A percentile compares a stretch with the other conserved stretches of the same genome.
phyloP scores from a whole-genome alignment of 108 stramenopile genomes.

The Phaeodactylum tricornutum region DNA sequence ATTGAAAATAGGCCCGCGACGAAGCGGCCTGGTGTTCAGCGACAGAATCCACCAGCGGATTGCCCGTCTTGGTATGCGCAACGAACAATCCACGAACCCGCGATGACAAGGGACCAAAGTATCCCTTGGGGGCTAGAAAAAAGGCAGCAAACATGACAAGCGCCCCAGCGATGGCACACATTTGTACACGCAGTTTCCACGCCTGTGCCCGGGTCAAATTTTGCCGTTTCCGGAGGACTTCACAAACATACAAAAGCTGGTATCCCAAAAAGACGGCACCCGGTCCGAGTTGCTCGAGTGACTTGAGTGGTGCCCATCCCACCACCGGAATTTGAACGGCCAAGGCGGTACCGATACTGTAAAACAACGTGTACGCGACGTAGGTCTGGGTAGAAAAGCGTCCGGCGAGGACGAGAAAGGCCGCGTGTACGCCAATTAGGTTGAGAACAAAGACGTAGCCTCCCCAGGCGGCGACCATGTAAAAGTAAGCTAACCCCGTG shows the following conservation, averaged over 20 bases:
- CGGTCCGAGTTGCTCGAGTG: conserved; percentile 78
- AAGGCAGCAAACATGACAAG: conserved; percentile 29
- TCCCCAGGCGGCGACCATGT: conserved; percentile 96
- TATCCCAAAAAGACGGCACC: conserved; percentile 63
- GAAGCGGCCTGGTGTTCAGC: conserved; percentile 97
- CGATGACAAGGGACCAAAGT: conserved; percentile 84
- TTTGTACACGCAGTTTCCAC: conserved; percentile 55
- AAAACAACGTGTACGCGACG: conserved; percentile 88
- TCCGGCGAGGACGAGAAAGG: conserved; percentile 69
- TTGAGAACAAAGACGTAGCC: conserved; percentile 98
- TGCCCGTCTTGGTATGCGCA: conserved; percentile 86
- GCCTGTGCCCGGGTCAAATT: conserved; percentile 36
- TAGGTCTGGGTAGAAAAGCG: conserved; percentile 81
- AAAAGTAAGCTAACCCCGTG: conserved; percentile 79
- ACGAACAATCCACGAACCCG: conserved; percentile 86
- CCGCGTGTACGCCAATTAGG: conserved; percentile 90
- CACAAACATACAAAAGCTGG: conserved; percentile 63
- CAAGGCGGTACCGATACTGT: conserved; percentile 76
- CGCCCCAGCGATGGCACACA: conserved; percentile 24
- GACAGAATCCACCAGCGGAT: conserved; percentile 86
- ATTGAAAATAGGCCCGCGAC: conserved; percentile 91
- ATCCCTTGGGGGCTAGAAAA: conserved; percentile 78
- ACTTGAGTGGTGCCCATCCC: conserved; percentile 84
- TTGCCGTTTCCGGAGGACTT: conserved; percentile 34
- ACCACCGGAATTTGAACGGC: conserved; percentile 94